These are phyloP conservation scores for Mycena alexandri DNA, from an alignment of 768 basidiomycete genomes.

Conservation along the genomic window DNA sequence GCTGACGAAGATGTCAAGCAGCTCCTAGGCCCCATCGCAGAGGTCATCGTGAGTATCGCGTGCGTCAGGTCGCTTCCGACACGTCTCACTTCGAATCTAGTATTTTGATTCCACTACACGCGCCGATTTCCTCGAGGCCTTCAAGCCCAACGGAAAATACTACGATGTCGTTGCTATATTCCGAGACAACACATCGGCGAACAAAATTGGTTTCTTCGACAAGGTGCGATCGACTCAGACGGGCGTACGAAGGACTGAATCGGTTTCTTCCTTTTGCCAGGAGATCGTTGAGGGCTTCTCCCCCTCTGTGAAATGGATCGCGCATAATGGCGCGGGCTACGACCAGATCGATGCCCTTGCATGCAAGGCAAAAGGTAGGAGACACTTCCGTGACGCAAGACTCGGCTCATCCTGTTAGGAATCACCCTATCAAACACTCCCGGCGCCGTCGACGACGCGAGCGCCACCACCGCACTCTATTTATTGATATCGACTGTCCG, in stretches of 20 bases:
- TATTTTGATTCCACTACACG: constrained; percentile 71
- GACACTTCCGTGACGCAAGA: constrained; percentile 6
- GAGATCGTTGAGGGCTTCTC: constrained; percentile 81
- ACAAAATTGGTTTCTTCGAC: constrained; percentile 82
- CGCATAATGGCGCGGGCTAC: constrained; percentile 94
- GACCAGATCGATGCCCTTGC: constrained; percentile 87
- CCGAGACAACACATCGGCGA: constrained; percentile 76
- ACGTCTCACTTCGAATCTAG: constrained; percentile 55
- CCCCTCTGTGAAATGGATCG: constrained; percentile 82
- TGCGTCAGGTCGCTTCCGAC: constrained; percentile 13
- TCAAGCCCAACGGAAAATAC: constrained; percentile 80
- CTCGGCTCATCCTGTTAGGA: constrained; percentile 52
- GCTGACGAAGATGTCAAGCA: constrained; percentile 79
- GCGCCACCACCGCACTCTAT: constrained; percentile 89
- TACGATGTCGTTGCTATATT: constrained; percentile 81
- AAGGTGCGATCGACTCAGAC: constrained; percentile 42
- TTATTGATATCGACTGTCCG: constrained; percentile 84
- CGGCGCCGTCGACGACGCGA: constrained; percentile 90
- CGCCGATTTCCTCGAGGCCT: constrained; percentile 74
- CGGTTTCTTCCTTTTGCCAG: constrained; percentile 72
- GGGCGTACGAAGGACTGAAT: constrained; percentile 68
- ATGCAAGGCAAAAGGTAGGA: constrained; percentile 75
- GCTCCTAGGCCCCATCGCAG: constrained; percentile 75
- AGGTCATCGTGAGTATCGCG: constrained; percentile 74
- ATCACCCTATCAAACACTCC: constrained; percentile 91